A percentile compares a stretch with the other conserved stretches of the same genome.
These are phyloP conservation scores for Jimgerdemannia lactiflua DNA, from an alignment of 192 early-diverging fungal species.

Conservation along the genomic window DNA sequence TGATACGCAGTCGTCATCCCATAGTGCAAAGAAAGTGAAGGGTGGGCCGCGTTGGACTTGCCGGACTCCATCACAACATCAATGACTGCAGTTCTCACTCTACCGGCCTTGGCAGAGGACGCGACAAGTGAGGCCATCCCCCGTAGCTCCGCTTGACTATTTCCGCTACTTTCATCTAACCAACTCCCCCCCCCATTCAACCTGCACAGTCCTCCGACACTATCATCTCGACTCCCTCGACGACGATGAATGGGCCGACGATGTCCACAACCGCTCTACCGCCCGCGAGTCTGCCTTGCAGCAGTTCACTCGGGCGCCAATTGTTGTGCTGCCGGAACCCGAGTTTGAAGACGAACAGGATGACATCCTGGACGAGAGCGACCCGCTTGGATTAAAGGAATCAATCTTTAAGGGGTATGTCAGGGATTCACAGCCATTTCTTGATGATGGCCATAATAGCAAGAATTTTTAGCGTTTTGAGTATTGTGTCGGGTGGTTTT, in stretches of 20 bases:
- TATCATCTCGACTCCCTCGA: slow-evolving; percentile 49
- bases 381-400: slow-evolving; percentile 43
- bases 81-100: neutral
- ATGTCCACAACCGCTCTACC: slow-evolving; percentile 18
- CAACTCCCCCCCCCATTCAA: neutral
- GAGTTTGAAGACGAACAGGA: slow-evolving; percentile 22
- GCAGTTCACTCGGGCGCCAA: slow-evolving; percentile 20
- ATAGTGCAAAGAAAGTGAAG: no score
- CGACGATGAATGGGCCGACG: slow-evolving; percentile 49
- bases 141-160: neutral
- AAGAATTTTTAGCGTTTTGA: no score
- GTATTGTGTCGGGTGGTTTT: no score
- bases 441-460: no score
- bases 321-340: slow-evolving; percentile 7
- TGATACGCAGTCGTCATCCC: neutral
- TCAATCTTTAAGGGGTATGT: slow-evolving; percentile 30
- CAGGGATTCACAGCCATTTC: neutral
- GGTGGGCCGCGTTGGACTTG: no score
- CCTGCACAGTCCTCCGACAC: slow-evolving; percentile 38
- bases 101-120: neutral
- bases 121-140: neutral
- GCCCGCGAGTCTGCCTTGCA: slow-evolving; percentile 20
- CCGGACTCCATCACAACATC: no score
- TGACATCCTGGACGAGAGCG: slow-evolving; percentile 38
- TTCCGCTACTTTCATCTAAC: neutral